phyloP scores from a whole-genome alignment of 345 rosid genomes.

The Acer saccharum region DNA sequence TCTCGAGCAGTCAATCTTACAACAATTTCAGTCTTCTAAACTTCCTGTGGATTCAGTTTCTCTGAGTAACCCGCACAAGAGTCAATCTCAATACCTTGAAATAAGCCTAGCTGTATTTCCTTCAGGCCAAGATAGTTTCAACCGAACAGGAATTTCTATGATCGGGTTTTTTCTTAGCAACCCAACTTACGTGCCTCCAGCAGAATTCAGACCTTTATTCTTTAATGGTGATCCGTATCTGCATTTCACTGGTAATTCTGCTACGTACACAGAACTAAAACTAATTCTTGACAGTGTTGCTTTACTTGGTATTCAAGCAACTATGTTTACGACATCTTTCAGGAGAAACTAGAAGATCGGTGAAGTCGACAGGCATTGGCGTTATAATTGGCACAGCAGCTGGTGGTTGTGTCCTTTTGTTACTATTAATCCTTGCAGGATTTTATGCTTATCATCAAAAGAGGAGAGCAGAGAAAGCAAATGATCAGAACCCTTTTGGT shows the following conservation, averaged over 20 bases:
- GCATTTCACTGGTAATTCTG: constrained; percentile 52
- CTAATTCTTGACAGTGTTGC: neutral
- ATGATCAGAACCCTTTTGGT: constrained; percentile 46
- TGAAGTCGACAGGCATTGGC: constrained; percentile 31
- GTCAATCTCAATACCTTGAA: constrained; percentile 37
- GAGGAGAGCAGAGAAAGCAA: constrained; percentile 41
- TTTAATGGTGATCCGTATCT: constrained; percentile 42
- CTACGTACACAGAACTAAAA: constrained; percentile 30
- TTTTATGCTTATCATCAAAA: constrained; percentile 44
- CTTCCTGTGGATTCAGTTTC: constrained; percentile 65
- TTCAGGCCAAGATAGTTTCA: constrained; percentile 37
- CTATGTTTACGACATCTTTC: constrained; percentile 1
- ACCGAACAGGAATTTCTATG: constrained; percentile 32
- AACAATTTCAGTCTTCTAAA: constrained; percentile 21
- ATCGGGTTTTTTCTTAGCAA: constrained; percentile 59
- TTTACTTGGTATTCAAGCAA: constrained; percentile 6
- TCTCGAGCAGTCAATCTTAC: constrained; percentile 35
- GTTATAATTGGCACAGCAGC: constrained; percentile 42
- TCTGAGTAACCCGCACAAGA: constrained; percentile 54
- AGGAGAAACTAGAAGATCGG: constrained; percentile 28
- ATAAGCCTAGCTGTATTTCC: constrained; percentile 59
- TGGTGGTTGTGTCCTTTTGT: constrained; percentile 36
- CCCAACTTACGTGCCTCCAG: constrained; percentile 13
- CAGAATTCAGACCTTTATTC: constrained; percentile 51
- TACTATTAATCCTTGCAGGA: constrained; percentile 40